Evolutionary conservation across 495 filamentous ascomycete species (phyloP).

Genomic region (Penicillium crystallinum): DNA sequence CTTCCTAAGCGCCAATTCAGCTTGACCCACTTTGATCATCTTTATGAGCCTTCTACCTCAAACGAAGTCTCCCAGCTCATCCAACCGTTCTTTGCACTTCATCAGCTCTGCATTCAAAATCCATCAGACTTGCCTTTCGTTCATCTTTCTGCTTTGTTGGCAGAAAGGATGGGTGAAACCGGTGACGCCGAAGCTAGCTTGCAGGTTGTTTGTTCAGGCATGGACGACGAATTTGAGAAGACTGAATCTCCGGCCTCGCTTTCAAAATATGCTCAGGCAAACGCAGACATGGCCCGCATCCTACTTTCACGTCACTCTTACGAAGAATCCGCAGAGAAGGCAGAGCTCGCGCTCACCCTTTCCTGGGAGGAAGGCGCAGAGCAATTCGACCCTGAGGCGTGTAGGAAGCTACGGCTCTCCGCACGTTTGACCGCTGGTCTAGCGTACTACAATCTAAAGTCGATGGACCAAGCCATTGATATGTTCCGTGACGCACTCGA

Average conservation of each 20-base stretch:
- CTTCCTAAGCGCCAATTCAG: conserved; percentile 72
- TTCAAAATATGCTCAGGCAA: conserved; percentile 73
- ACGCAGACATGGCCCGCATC: conserved; percentile 76
- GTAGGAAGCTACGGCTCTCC: conserved; percentile 65
- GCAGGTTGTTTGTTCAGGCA: conserved; percentile 54
- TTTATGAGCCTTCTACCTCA: conserved; percentile 49
- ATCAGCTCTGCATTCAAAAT: conserved; percentile 66
- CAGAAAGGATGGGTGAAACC: conserved; percentile 70
- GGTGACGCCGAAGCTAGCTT: conserved; percentile 60
- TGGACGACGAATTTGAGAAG: conserved; percentile 78
- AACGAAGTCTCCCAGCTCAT: conserved; percentile 60
- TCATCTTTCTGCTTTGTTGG: conserved; percentile 74
- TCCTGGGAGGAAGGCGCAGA: conserved; percentile 53
- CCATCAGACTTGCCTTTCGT: conserved; percentile 62
- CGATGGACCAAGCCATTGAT: conserved; percentile 60
- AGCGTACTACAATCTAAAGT: conserved; percentile 63
- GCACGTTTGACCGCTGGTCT: conserved; percentile 84
- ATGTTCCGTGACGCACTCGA: conserved; percentile 78
- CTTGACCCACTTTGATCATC: conserved; percentile 70
- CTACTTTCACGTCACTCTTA: conserved; percentile 64
- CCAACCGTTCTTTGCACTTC: conserved; percentile 80
- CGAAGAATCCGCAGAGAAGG: conserved; percentile 62
- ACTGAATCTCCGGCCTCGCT: conserved; percentile 71
- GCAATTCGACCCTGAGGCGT: conserved; percentile 51
- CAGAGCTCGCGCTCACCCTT: conserved; percentile 65